Conservation (phyloP, 2,329 filamentous ascomycete species). For the Fonsecaea pedrosoi region DNA sequence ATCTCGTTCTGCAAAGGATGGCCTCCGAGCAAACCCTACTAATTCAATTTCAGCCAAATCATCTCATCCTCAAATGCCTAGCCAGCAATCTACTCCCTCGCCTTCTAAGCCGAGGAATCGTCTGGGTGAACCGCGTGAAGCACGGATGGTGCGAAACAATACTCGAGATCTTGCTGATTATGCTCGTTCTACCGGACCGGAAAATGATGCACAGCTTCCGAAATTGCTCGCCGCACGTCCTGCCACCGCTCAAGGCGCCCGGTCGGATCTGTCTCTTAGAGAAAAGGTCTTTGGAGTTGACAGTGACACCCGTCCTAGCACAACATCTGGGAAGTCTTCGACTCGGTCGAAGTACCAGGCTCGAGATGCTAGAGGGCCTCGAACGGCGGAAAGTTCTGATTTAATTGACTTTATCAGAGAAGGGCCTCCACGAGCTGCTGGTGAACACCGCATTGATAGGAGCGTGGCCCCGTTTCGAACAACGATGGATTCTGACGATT, state of each 20-base stretch:
- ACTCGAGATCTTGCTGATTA: constrained; percentile 87
- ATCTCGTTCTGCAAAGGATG: constrained; percentile 35
- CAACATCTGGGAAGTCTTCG: constrained; percentile 32
- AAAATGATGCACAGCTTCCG: constrained; percentile 48
- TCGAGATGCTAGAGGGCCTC: constrained; percentile 70
- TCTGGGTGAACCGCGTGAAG: constrained; percentile 68
- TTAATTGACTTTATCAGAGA: constrained; percentile 94
- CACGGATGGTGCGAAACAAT: constrained; percentile 68
- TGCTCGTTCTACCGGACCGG: constrained; percentile 81
- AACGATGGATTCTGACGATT: constrained; percentile 85
- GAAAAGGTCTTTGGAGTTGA: constrained; percentile 7
- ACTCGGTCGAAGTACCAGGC: constrained; percentile 65
- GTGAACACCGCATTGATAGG: constrained; percentile 75
- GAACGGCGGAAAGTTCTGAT: constrained; percentile 75
- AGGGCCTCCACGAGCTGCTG: constrained; percentile 69
- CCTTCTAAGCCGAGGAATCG: constrained; percentile 41
- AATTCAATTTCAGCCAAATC: constrained; percentile 2
- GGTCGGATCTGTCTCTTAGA: constrained; percentile 6
- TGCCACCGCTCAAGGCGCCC: constrained; percentile 27
- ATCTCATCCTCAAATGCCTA: constrained; percentile 6
- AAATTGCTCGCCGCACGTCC: constrained; percentile 34
- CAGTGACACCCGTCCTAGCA: constrained; percentile 25
- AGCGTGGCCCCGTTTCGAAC: constrained; percentile 83
- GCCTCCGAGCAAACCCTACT: constrained; percentile 37
- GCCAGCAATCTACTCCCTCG: constrained; percentile 21